Conservation (phyloP, 257 asterid genomes). For the Jasminum sambac region DNA sequence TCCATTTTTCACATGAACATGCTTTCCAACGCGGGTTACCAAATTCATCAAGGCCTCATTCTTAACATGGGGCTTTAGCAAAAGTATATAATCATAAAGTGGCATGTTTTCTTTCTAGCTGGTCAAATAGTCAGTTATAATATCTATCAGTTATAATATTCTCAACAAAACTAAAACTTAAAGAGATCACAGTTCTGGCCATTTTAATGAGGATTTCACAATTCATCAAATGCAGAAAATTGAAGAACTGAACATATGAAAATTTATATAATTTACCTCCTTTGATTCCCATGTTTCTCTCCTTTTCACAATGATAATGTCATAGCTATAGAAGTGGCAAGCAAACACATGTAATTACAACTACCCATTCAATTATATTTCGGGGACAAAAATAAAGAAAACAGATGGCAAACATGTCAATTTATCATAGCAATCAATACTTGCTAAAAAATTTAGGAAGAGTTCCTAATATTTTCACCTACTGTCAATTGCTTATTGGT, state of each 20-base stretch:
- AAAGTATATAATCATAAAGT: constrained; percentile 86
- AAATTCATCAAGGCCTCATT: constrained; percentile 48
- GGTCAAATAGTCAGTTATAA: constrained; percentile 9
- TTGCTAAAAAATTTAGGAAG: neutral
- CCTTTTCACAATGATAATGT: neutral
- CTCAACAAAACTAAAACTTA: neutral
- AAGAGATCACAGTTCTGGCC: neutral
- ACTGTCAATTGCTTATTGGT: neutral
- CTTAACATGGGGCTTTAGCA: constrained; percentile 60
- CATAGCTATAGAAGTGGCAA: neutral
- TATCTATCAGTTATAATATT: constrained; percentile 14
- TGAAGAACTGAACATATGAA: neutral
- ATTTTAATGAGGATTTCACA: neutral
- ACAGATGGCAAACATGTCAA: constrained; percentile 6
- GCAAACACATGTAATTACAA: neutral
- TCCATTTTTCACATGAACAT: constrained; percentile 67
- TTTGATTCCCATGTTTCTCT: neutral
- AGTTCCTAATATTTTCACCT: neutral
- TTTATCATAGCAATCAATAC: neutral
- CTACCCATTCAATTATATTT: neutral
- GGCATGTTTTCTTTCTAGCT: constrained; percentile 56
- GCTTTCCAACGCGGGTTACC: constrained; percentile 61
- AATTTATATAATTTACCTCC: neutral
- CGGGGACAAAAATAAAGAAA: neutral
- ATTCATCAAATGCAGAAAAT: neutral